Base-by-base conservation (phyloP, 129 eudicot species). In the carrot (Daucus carota) region DNA sequence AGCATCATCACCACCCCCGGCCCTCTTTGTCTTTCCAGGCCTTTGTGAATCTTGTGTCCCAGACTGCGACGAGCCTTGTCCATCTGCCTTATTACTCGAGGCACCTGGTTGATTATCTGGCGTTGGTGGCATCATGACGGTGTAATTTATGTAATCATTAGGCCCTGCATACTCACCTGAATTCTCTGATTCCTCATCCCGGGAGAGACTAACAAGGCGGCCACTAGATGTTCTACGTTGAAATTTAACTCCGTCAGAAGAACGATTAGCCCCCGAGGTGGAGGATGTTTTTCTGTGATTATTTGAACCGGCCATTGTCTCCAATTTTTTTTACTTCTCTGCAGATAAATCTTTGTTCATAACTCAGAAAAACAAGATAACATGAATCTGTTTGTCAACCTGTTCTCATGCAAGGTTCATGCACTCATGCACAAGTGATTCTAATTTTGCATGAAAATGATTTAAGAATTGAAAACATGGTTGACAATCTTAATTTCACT, bases 71-170 rank as follows among this genome's bases (percentile, higher is more conserved):
- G 77, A 20, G 22, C 75, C 69, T 4, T 88, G 88, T 32, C 88
- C 86, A n/a, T 87, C 88, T 15, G 86, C 88, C 73, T 87, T 87
- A 57, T 80, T 86, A 4, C 79, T 80, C 0, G 78, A 11, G 24
- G 47, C 84, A 38, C 66, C 46, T 0, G 85, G 88, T 48, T 85
- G 87, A 47, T 87, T 87, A 70, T 87, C 89, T 12, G 92, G 92
- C 20, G 92, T 87, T 18, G 89, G 87, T 0, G 92, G 92, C 92
- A 87, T 82, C 70, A 82, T 20, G 11, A 87, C 92, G 0, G 92
- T 87, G 76, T 82, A 87, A 29, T 84, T 85, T 0, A 76, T 80
- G 75, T 79, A 84, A 63, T 87, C 91, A 47, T 76, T 81, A 22
- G 77, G 84, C 32, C 76, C 75, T 18, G 83, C 36, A 76, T 70